These are phyloP conservation scores for Murraya paniculata DNA, from an alignment of 345 rosid genomes.

Conservation along the genomic window DNA sequence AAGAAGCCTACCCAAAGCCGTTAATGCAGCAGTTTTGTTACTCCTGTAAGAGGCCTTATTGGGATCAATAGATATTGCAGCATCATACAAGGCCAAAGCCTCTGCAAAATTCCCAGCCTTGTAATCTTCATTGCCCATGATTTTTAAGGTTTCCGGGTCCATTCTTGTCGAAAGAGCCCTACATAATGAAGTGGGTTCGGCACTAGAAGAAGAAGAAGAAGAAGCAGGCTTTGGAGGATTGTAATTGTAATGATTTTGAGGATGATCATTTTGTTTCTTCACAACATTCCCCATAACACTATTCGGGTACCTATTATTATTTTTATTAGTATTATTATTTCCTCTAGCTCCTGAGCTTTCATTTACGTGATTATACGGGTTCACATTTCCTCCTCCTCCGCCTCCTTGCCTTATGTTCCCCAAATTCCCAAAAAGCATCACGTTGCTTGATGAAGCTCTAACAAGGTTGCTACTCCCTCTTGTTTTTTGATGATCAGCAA, in stretches of 20 bases:
- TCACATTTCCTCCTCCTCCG: slow-evolving; percentile 25
- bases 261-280: slow-evolving; percentile 27
- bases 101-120: slow-evolving; percentile 87
- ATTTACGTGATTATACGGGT: slow-evolving; percentile 22
- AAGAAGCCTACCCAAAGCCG: slow-evolving; percentile 77
- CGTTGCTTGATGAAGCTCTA: slow-evolving; percentile 85
- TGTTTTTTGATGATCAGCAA: slow-evolving; percentile 61
- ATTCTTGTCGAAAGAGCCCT: slow-evolving; percentile 84
- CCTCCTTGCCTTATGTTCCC: slow-evolving; percentile 74
- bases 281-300: slow-evolving; percentile 53
- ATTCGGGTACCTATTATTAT: slow-evolving; percentile 31
- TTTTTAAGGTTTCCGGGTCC: slow-evolving; percentile 93
- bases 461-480: slow-evolving; percentile 50
- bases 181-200: slow-evolving; percentile 52
- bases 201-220: background rate
- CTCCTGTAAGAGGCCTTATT: slow-evolving; percentile 85
- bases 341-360: background rate
- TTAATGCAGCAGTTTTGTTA: slow-evolving; percentile 87
- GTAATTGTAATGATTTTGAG: slow-evolving; percentile 5
- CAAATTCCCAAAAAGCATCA: slow-evolving; percentile 68
- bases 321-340: background rate
- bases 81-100: slow-evolving; percentile 87
- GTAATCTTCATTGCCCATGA: slow-evolving; percentile 97
- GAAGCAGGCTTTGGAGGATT: background rate
- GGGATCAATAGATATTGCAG: slow-evolving; percentile 88